A percentile compares a stretch with the other conserved stretches of the same genome.
Conservation (phyloP, 441 rosid species). For the Adansonia madagascariensis region DNA sequence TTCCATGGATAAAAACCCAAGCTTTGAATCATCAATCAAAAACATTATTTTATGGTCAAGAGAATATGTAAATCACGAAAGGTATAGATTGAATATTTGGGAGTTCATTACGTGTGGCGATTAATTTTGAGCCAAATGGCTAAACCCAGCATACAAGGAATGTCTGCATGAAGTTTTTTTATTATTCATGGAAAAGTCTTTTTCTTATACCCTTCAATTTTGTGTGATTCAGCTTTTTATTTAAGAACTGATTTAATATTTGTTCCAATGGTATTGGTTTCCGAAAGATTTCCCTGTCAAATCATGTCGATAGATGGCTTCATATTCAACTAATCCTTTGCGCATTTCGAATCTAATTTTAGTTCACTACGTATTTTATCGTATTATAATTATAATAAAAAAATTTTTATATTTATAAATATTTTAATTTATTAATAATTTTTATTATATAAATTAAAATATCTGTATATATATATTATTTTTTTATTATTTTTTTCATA, state of each 20-base stretch:
- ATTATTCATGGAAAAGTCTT: constrained; percentile 9
- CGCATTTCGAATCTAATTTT: neutral
- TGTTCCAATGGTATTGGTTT: constrained; percentile 5
- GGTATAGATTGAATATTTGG: constrained; percentile 44
- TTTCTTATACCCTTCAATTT: constrained; percentile 15
- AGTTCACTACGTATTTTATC: neutral
- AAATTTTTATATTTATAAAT: no score
- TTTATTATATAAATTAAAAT: no score
- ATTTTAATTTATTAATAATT: no score
- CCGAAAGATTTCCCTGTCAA: neutral
- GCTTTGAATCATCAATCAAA: constrained; percentile 19
- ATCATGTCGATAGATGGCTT: neutral
- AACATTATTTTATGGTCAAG: neutral
- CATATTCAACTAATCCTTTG: neutral
- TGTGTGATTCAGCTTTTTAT: constrained; percentile 1
- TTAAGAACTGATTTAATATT: neutral
- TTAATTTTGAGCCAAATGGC: neutral
- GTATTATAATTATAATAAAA: no score
- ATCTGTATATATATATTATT: no score
- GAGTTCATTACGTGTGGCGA: constrained; percentile 1
- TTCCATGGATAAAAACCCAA: constrained; percentile 19
- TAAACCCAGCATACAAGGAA: constrained; percentile 25
- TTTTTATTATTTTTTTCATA: no score
- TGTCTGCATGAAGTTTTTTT: neutral
- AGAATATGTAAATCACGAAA: constrained; percentile 34